Percentiles rank a stretch among this genome's conserved stretches.
phyloP scores from a whole-genome alignment of 2,329 filamentous ascomycete genomes.

The Colletotrichum sp. region DNA sequence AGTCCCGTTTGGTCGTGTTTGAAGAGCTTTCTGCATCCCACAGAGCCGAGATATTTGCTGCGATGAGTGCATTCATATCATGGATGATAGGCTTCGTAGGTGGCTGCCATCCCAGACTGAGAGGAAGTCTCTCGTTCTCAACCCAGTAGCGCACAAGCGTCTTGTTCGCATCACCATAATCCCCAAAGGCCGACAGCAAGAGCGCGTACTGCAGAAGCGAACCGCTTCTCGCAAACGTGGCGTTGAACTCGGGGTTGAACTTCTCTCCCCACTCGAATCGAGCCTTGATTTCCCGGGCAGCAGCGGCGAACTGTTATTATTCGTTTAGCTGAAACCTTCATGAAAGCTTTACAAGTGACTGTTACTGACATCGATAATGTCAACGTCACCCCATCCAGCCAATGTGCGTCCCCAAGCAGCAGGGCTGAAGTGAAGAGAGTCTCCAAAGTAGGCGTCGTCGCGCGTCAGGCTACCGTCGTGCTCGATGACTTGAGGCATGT shows the following conservation, averaged over 20 bases:
- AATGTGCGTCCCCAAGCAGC: slow-evolving; percentile 25
- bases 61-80: background rate
- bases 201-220: background rate
- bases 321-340: background rate
- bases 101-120: background rate
- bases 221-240: background rate
- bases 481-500: slow-evolving; percentile 32
- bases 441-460: slow-evolving; percentile 30
- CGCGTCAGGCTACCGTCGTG: slow-evolving; percentile 35
- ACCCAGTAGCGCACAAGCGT: background rate
- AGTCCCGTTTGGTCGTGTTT: background rate
- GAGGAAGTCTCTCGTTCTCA: background rate
- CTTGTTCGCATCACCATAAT: background rate
- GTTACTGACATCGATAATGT: background rate
- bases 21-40: background rate
- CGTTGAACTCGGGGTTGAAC: slow-evolving; percentile 27
- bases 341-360: no score
- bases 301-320: slow-evolving; percentile 17
- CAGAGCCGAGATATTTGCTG: background rate
- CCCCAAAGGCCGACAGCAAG: background rate
- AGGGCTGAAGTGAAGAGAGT: slow-evolving; percentile 32
- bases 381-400: slow-evolving; percentile 3
- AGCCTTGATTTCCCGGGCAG: slow-evolving; percentile 28
- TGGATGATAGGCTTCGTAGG: background rate
- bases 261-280: slow-evolving; percentile 25